Conservation (phyloP, 2,329 filamentous ascomycete species). For the Fusarium humuli region DNA sequence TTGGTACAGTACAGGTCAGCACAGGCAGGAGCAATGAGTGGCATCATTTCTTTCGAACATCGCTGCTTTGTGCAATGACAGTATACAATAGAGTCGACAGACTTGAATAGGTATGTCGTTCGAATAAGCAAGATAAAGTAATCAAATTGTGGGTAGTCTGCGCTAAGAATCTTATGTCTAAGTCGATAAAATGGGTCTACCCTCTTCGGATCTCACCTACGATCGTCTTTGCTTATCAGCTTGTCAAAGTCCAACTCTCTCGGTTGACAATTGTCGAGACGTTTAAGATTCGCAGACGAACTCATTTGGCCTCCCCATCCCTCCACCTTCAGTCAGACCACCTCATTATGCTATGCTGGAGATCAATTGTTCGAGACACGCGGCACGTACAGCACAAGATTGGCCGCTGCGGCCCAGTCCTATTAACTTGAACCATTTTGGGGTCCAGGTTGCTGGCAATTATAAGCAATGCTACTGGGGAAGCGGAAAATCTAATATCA, state of each 20-base stretch:
- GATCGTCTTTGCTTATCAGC: not conserved
- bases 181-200: constrained; percentile 12
- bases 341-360: not conserved
- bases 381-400: constrained; percentile 1
- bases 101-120: not conserved
- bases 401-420: constrained; percentile 13
- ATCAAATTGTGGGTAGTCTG: not conserved
- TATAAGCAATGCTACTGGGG: not conserved
- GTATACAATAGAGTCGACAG: not conserved
- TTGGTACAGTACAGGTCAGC: not conserved
- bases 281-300: not conserved
- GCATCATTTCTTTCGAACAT: not conserved
- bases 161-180: constrained; percentile 6
- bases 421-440: constrained; percentile 5
- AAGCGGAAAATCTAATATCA: not conserved
- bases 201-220: constrained; percentile 1
- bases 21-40: not conserved
- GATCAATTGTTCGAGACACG: not conserved
- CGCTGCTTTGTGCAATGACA: not conserved
- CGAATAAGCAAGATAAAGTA: constrained; percentile 5
- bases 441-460: constrained; percentile 7
- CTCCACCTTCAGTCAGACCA: constrained; percentile 1
- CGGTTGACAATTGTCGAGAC: not conserved
- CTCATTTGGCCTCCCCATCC: too few relatives aligned
- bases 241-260: not conserved